Base-by-base conservation (phyloP, 2,329 filamentous ascomycete species). In the Scytalidium sp. region DNA sequence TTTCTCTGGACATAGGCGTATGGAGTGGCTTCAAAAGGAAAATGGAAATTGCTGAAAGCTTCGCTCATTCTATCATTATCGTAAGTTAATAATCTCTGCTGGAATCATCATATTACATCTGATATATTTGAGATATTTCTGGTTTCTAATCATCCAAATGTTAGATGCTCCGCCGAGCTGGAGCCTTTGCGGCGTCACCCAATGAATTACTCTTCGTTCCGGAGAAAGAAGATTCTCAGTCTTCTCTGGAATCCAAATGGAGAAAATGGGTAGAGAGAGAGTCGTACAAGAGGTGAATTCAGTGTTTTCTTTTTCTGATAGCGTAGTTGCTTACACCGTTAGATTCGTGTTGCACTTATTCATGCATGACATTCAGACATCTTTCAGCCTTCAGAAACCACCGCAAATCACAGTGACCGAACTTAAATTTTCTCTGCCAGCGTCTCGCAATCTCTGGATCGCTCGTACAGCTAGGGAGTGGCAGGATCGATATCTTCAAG, bases 381-480 rank as follows among this genome's bases (percentile, higher is more conserved):
- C 85, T 2, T 84, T 89, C 71, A 80, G 82, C 1, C 74, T 86
- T 3, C 72, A 86, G 49, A 82, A 79, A 19, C 84, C 80, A 50
- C 83, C 84, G 0, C 70, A 82, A 20, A 80, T 88, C 55, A 85
- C 84, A 0, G 88, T 87, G 58, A 76, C 83, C 0, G 87, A 90
- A 58, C 69, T 89, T 41, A 80, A 80, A 7, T 67, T 88, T 3
- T 84, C 85, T 1, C 65, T 90, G 0, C 86, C 87, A 0, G 79
- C 79, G 51, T 70, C 80, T 0, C 75, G 78, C 47, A 74, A 79
- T 15, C 64, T 90, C 2, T 90, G 87, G 87, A 75, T 81, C 41
- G 85, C 87, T 2, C 75, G 75, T 29, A 78, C 77, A 0, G 83
- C 86, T 2, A 62, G 70, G 19, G 78, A 83, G 52, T 90, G 87